Base-by-base conservation (phyloP, 2,329 filamentous ascomycete species). In the Byssochlamys sp. region DNA sequence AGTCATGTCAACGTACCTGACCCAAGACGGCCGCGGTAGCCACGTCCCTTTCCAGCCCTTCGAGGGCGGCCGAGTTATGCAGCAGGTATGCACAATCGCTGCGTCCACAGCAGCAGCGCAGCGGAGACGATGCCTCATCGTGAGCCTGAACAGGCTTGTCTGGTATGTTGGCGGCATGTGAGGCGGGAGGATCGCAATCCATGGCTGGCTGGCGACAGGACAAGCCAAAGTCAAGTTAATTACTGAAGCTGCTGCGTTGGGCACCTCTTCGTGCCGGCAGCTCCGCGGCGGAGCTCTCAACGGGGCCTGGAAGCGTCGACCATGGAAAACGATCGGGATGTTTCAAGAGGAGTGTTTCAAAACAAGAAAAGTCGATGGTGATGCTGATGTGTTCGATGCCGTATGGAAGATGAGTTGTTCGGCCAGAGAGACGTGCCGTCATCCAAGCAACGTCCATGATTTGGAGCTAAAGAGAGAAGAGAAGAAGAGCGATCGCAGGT, bases 21-120 rank as follows among this genome's bases (percentile, higher is more conserved):
- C 94, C 94, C 66, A 96, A 82, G 70, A 88, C 83, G 53, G 91
- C 94, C 48, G 94, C 94, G 55, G 84, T 90, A 66, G 86, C 85
- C 56, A 96, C 88, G 76, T 96, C 90, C 66, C 87, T 88, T 75
- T 97, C 92, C 62, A 97, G 81, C 60, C 84, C 87, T 65, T 90
- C 86, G 52, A 97, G 80, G 61, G 90, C 80, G 52, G 82, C 80
- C 72, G 85, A 86, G 75, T 92, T 96, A 75, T 91, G 87, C 72
- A 84, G 84, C 61, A 96, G 81, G 70, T 88, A 90, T 64, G 85
- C 82, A 74, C 92, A 97, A 67, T 90, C 85, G 61, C 79, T 71
- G 63, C 84, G 85, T 57, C 91, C 91, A 77, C 92, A 99, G 77
- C 92, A 99, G 80, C 94, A 97, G 57, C 68, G 67, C 53, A 75